Conservation (phyloP, 257 asterid genomes). For the Fraxinus cuspidata region DNA sequence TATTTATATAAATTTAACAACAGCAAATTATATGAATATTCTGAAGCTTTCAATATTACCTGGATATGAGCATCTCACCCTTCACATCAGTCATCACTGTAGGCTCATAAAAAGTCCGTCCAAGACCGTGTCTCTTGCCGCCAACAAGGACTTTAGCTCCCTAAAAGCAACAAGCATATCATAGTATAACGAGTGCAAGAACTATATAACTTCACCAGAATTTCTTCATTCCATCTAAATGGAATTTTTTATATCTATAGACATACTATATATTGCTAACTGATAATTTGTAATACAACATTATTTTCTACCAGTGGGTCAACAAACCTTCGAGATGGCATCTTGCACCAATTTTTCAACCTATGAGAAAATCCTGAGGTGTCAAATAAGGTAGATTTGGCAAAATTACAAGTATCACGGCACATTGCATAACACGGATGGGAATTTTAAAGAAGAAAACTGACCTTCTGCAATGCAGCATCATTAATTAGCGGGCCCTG, state of each 20-base stretch:
- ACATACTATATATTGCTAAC: background rate
- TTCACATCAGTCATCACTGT: conserved; percentile 82
- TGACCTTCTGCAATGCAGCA: conserved; percentile 83
- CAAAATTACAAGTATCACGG: conserved; percentile 16
- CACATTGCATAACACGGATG: conserved; percentile 15
- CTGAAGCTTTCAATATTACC: conserved; percentile 43
- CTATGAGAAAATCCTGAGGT: conserved; percentile 44
- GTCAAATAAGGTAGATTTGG: conserved; percentile 20
- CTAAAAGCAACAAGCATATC: conserved; percentile 40
- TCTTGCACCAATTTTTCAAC: conserved; percentile 82
- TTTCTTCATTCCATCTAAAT: background rate
- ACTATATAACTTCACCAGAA: background rate
- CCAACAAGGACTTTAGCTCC: conserved; percentile 90
- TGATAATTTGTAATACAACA: background rate
- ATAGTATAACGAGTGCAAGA: background rate
- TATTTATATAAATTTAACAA: conserved; percentile 6
- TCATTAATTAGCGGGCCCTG: conserved; percentile 97
- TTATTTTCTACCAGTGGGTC: background rate
- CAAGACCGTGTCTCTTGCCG: conserved; percentile 89
- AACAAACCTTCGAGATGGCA: conserved; percentile 83
- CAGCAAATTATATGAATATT: conserved; percentile 15
- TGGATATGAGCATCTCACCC: conserved; percentile 77
- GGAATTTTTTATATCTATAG: background rate
- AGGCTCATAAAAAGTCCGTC: conserved; percentile 90
- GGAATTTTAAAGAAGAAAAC: conserved; percentile 26